These are phyloP conservation scores for Melocanna baccifera DNA, from an alignment of 176 grass and related monocot genomes.

Conservation along the genomic window DNA sequence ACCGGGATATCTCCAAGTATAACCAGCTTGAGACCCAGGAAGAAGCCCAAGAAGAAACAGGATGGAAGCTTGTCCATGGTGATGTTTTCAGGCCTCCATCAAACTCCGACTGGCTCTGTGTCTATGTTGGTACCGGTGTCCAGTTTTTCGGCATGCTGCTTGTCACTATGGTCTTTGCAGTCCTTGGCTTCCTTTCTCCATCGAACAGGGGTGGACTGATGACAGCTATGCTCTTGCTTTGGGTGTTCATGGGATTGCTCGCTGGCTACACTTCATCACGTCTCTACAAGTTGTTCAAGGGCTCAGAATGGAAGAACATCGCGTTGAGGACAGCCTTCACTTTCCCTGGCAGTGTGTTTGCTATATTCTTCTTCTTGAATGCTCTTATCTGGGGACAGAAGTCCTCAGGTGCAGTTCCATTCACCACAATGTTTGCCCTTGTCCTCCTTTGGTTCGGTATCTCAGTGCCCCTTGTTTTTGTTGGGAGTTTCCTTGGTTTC, in stretches of 20 bases:
- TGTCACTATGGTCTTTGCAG: constrained; percentile 91
- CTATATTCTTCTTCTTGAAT: constrained; percentile 82
- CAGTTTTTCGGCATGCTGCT: constrained; percentile 89
- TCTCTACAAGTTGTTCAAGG: constrained; percentile 83
- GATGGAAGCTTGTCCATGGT: constrained; percentile 92
- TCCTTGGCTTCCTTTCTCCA: constrained; percentile 93
- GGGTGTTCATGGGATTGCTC: constrained; percentile 90
- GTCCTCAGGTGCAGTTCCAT: constrained; percentile 88
- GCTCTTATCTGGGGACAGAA: constrained; percentile 85
- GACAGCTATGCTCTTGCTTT: constrained; percentile 92
- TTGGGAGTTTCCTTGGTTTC: constrained; percentile 82
- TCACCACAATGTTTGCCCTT: constrained; percentile 96
- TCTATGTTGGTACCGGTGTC: constrained; percentile 84
- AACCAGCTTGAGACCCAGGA: constrained; percentile 90
- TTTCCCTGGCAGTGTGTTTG: constrained; percentile 66
- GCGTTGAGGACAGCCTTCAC: constrained; percentile 76
- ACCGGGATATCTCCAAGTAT: constrained; percentile 89
- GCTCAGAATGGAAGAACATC: constrained; percentile 78
- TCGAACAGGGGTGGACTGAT: constrained; percentile 84
- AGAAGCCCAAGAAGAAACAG: constrained; percentile 89
- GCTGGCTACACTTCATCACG: constrained; percentile 78
- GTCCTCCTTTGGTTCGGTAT: constrained; percentile 92
- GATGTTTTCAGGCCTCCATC: constrained; percentile 75
- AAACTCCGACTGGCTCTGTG: constrained; percentile 74
- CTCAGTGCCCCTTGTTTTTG: constrained; percentile 83